Evolutionary conservation across 2,329 filamentous ascomycete genomes (phyloP).

Genomic region (Aureobasidium leucospermi): DNA sequence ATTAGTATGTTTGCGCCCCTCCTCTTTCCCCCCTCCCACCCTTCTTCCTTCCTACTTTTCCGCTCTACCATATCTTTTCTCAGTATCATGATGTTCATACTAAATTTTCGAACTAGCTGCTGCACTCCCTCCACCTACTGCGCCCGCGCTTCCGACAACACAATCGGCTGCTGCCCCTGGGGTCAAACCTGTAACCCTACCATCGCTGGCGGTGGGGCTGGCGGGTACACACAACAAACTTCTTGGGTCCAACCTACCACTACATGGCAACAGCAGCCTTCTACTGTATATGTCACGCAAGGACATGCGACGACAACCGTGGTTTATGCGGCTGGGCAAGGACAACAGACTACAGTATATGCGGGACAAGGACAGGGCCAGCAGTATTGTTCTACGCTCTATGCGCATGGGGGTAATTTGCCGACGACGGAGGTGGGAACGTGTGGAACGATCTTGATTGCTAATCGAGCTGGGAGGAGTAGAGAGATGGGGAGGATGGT

Average conservation of each 20-base stretch:
- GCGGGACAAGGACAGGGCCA: neutral
- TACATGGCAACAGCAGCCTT: slow-evolving; percentile 17
- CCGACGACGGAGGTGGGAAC: slow-evolving; percentile 26
- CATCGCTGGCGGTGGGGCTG: slow-evolving; percentile 11
- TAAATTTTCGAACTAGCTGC: slow-evolving; percentile 21
- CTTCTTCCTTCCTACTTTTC: neutral
- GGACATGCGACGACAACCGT: slow-evolving; percentile 15
- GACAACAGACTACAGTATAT: neutral
- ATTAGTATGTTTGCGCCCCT: slow-evolving; percentile 31
- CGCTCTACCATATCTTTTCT: no score
- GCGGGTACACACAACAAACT: slow-evolving; percentile 14
- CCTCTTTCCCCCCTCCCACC: neutral
- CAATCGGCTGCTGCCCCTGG: slow-evolving; percentile 28
- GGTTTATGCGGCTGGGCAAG: slow-evolving; percentile 16
- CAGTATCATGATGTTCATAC: no score
- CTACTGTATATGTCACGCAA: slow-evolving; percentile 17
- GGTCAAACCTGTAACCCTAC: slow-evolving; percentile 25
- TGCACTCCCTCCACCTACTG: slow-evolving; percentile 27
- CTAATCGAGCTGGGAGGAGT: slow-evolving; percentile 11
- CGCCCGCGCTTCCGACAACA: slow-evolving; percentile 23
- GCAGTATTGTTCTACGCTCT: slow-evolving; percentile 29
- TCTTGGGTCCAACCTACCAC: slow-evolving; percentile 13
- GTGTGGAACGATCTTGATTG: slow-evolving; percentile 31
- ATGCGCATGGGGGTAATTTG: slow-evolving; percentile 26
- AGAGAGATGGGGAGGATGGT: neutral